These are phyloP conservation scores for Trichoderma koningiopsis DNA, from an alignment of 2,329 filamentous ascomycete species.

Conservation along the genomic window DNA sequence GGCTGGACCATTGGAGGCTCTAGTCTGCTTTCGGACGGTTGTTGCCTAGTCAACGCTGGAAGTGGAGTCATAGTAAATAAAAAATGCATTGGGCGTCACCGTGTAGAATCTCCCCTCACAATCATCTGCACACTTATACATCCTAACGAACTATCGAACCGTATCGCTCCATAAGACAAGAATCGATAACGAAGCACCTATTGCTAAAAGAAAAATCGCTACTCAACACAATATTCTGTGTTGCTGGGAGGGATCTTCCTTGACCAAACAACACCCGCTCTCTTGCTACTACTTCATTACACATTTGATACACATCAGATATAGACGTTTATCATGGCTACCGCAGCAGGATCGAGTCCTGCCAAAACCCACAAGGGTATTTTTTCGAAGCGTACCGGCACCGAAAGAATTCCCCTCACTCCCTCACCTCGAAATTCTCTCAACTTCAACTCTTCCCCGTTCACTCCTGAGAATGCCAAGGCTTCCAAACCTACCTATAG, in stretches of 20 bases:
- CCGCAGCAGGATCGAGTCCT: constrained; percentile 78
- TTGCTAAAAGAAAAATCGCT: constrained; percentile 36
- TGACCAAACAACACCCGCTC: not conserved
- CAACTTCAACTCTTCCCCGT: constrained; percentile 70
- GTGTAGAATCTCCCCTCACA: constrained; percentile 31
- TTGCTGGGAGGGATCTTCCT: not conserved
- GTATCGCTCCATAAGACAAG: constrained; percentile 1
- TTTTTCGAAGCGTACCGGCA: constrained; percentile 89
- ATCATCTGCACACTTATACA: constrained; percentile 20
- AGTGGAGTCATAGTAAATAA: constrained; percentile 51
- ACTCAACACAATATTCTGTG: constrained; percentile 37
- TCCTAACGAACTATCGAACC: not conserved
- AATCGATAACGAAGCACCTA: not conserved
- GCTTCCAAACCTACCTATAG: constrained; percentile 74
- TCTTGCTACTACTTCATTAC: constrained; percentile 18
- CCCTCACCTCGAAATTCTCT: constrained; percentile 76
- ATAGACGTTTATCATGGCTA: constrained; percentile 69
- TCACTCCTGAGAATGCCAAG: constrained; percentile 68
- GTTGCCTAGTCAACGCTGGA: constrained; percentile 42
- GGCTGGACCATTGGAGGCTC: constrained; percentile 30
- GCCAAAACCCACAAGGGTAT: constrained; percentile 93
- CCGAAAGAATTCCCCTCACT: constrained; percentile 91
- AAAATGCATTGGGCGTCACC: constrained; percentile 38
- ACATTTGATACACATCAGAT: constrained; percentile 28
- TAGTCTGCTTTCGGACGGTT: constrained; percentile 28